Evolutionary conservation across 805 yeast species (phyloP).

Genomic region (Kregervanrija pseudodelftensis): DNA sequence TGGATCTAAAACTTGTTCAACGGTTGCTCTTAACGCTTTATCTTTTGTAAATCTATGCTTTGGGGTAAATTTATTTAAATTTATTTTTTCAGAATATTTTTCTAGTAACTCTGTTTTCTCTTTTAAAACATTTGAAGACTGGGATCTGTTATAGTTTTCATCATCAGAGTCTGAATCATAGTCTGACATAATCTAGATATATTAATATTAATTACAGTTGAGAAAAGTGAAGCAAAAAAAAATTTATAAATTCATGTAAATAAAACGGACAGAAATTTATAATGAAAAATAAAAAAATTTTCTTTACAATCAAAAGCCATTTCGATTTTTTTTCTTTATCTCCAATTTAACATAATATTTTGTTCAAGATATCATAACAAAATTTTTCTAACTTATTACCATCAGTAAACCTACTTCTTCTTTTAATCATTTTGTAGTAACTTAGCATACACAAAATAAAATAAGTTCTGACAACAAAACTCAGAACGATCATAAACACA

Average conservation of each 20-base stretch:
- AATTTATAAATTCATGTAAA: too few relatives aligned
- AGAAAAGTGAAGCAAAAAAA: too few relatives aligned
- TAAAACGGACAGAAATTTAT: too few relatives aligned
- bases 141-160: not conserved
- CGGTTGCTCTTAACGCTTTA: conserved; percentile 91
- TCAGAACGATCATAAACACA: conserved; percentile 39
- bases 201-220: too few relatives aligned
- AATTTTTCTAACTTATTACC: too few relatives aligned
- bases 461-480: conserved; percentile 47
- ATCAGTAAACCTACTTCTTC: too few relatives aligned
- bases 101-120: conserved; percentile 46
- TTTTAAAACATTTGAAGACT: conserved; percentile 3
- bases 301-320: too few relatives aligned
- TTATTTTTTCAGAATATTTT: conserved; percentile 59
- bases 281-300: too few relatives aligned
- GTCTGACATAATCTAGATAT: not conserved
- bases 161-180: conserved; percentile 3
- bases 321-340: too few relatives aligned
- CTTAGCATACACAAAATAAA: conserved; percentile 46
- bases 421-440: conserved; percentile 1
- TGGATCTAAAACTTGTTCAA: conserved; percentile 94
- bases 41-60: conserved; percentile 63
- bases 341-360: too few relatives aligned
- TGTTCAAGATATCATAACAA: too few relatives aligned
- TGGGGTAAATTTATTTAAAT: conserved; percentile 51